A percentile compares a stretch with the other conserved stretches of the same genome.
These are phyloP conservation scores for Phyllosticta ampelicida DNA, from an alignment of 2,329 filamentous ascomycete species.

Conservation along the genomic window DNA sequence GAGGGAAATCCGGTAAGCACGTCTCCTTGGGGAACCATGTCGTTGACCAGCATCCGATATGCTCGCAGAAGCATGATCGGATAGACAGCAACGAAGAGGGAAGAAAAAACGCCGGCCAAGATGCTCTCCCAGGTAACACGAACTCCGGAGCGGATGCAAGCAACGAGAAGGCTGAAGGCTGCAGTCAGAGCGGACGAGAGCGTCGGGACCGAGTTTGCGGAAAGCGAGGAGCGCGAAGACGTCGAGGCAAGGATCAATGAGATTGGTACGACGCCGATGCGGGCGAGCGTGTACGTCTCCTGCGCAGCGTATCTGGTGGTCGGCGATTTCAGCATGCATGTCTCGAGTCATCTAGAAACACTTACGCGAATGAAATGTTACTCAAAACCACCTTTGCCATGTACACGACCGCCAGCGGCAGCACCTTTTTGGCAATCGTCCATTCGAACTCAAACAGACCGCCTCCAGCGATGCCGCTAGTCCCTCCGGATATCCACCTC, in stretches of 20 bases:
- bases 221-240: conserved; percentile 35
- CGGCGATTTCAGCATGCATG: conserved; percentile 1
- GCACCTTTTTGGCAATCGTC: conserved; percentile 35
- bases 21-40: conserved; percentile 35
- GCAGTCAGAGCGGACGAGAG: conserved; percentile 42
- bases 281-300: conserved; percentile 42
- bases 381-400: conserved; percentile 41
- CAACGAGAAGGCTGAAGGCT: conserved; percentile 41
- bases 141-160: conserved; percentile 34
- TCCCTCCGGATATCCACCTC: conserved; percentile 30
- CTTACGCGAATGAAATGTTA: conserved; percentile 44
- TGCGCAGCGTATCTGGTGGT: conserved; percentile 37
- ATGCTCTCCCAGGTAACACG: conserved; percentile 43
- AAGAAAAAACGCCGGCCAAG: conserved; percentile 42
- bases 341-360: conserved; percentile 4
- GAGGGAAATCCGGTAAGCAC: conserved; percentile 30
- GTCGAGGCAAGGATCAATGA: conserved; percentile 39
- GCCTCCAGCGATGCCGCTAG: conserved; percentile 42
- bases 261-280: conserved; percentile 41
- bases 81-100: conserved; percentile 41
- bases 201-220: conserved; percentile 36
- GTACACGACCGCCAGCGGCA: conserved; percentile 41
- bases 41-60: conserved; percentile 37
- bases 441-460: conserved; percentile 44
- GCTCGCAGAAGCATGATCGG: conserved; percentile 41